Base-by-base conservation (phyloP, 208 protist species). In the Novymonas esmeraldas region DNA sequence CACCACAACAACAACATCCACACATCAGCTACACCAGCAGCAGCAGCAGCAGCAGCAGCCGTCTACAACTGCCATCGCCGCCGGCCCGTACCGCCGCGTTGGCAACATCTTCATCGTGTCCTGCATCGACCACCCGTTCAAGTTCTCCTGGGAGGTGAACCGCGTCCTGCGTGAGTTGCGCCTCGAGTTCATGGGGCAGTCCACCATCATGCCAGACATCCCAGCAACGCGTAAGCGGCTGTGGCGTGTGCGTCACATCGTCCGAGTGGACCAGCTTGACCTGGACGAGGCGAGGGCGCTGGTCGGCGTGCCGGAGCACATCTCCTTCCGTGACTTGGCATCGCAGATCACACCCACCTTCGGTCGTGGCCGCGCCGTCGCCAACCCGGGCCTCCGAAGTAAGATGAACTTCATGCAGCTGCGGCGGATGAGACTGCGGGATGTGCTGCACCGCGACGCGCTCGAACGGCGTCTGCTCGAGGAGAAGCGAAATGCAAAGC, bases 141-240 rank as follows among this genome's bases (percentile, higher is more conserved):
- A 95, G 63, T 83, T 87, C 52, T 79, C 79, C 13, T 95, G 90
- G 88, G 87, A 95, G 57, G 79, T 95, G 13, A 94, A 92, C 68
- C 84, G 84, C 38, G 82, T 83, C 72, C 76, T 95, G 70, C 87
- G 87, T 5, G 82, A 89, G 28, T 73, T 95, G 64, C 84, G 87
- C 4, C 77, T 95, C 0, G 90, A 95, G 85, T 95, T 86, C 49
- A 84, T 76, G 73, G 90, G 90, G 0, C 90, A 95, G 62, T 91
- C 86, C 10, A 82, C 72, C 13, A 91, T 95, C 46, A 65, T 88
- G n/a, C 87, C 90, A 1, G 90, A 95, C 63, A 80, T 90, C 22
- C 90, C 90, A 6, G 49, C 55, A 2, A 81, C 93, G 57, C 77
- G 90, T n/a, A 85, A 85, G 80, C 72, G 41, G 49, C 75, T 95